phyloP scores from a whole-genome alignment of 164 flowering plant genomes.

The Liriodendron chinense region DNA sequence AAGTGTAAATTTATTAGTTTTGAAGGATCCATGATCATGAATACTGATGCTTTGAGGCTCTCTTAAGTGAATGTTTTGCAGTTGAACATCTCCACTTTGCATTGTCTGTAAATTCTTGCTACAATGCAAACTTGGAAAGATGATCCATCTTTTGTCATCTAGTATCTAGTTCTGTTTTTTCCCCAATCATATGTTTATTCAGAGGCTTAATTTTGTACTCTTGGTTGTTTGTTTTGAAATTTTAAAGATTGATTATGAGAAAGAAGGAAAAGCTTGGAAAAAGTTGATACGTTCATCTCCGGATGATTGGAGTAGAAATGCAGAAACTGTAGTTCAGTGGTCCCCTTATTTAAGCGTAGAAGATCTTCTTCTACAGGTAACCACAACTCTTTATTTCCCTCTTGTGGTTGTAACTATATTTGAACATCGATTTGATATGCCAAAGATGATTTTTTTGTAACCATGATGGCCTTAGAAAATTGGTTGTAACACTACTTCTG shows the following conservation, averaged over 20 bases:
- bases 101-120: background rate
- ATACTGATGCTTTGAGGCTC: background rate
- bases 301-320: constrained; percentile 63
- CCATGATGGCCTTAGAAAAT: too few species aligned
- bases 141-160: background rate
- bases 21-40: background rate
- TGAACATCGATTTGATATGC: too few species aligned
- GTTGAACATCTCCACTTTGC: background rate
- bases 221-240: background rate
- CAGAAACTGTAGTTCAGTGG: constrained; percentile 78
- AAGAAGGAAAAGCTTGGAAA: constrained; percentile 44
- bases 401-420: too few species aligned
- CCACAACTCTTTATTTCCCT: too few species aligned
- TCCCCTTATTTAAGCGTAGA: constrained; percentile 76
- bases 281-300: constrained; percentile 44
- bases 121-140: background rate
- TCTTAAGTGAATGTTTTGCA: background rate
- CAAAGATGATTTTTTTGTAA: too few species aligned
- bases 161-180: background rate
- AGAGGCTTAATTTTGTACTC: background rate
- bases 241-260: constrained; percentile 68
- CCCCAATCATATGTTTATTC: background rate
- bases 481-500: too few species aligned
- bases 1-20: too few species aligned
- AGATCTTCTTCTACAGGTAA: constrained; percentile 81